Conservation (phyloP, 2,329 filamentous ascomycete genomes). For the Trichoderma koningiopsis region DNA sequence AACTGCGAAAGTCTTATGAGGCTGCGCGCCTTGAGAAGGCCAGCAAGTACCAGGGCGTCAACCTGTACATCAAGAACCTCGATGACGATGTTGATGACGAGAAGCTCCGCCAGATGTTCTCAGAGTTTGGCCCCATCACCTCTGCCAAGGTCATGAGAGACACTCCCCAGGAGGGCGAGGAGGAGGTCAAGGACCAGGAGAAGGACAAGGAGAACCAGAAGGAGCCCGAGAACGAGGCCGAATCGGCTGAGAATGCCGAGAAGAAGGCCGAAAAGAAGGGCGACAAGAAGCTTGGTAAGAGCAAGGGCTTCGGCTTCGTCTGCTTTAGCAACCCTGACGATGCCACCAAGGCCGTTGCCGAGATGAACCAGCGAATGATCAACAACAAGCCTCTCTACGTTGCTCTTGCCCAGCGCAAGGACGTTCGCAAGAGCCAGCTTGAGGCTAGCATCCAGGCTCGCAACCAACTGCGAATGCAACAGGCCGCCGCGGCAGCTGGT, state of each 20-base stretch:
- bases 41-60: conserved; percentile 98
- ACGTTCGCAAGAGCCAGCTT: conserved; percentile 98
- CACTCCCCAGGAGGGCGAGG: conserved; percentile 58
- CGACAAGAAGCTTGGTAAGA: conserved; percentile 83
- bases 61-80: conserved; percentile 99
- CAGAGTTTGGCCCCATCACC: conserved; percentile 90
- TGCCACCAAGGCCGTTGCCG: conserved; percentile 96
- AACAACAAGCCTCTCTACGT: conserved; percentile 97
- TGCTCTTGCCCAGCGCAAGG: conserved; percentile 97
- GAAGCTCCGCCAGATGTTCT: conserved; percentile 92
- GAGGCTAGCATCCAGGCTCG: conserved; percentile 99
- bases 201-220: conserved; percentile 54
- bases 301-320: conserved; percentile 99
- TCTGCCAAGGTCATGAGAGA: conserved; percentile 99
- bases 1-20: conserved; percentile 98
- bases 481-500: conserved; percentile 86
- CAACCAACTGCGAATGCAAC: conserved; percentile 98
- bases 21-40: conserved; percentile 97
- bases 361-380: conserved; percentile 99
- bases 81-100: conserved; percentile 97
- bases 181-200: conserved; percentile 56
- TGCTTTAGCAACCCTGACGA: conserved; percentile 99
- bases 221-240: conserved; percentile 49
- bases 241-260: conserved; percentile 49
- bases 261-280: conserved; percentile 61